Conservation (phyloP, 1,284 basidiomycete genomes). For the Ceratobasidium sp. region DNA sequence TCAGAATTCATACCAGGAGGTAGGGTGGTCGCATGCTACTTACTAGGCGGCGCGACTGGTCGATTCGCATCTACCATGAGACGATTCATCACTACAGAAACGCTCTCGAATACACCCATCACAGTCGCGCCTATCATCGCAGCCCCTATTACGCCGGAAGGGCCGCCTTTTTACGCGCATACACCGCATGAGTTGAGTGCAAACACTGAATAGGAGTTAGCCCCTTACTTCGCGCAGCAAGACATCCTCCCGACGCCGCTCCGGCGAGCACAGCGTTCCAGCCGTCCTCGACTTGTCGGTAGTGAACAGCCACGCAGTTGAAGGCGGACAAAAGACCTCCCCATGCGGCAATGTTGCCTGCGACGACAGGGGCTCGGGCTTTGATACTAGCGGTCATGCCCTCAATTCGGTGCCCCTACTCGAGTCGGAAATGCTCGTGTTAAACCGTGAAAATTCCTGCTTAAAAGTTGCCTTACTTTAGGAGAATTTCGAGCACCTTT, state of each 20-base stretch:
- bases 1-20: not conserved
- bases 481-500: constrained; percentile 99
- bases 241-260: constrained; percentile 5
- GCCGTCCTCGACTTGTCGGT: constrained; percentile 12
- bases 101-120: constrained; percentile 13
- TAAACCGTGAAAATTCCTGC: not conserved
- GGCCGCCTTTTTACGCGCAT: constrained; percentile 4
- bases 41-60: constrained; percentile 15
- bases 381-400: constrained; percentile 3
- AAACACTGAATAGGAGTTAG: not conserved
- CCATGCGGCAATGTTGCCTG: constrained; percentile 31
- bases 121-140: not conserved
- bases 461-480: constrained; percentile 64
- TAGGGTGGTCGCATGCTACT: not conserved
- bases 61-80: constrained; percentile 1
- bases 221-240: constrained; percentile 16
- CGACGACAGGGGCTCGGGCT: constrained; percentile 11
- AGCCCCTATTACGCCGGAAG: not conserved
- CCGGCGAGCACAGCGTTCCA: constrained; percentile 25
- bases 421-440: not conserved
- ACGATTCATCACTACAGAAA: not conserved
- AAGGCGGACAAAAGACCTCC: constrained; percentile 13
- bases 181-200: not conserved
- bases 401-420: constrained; percentile 13
- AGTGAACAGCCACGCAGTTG: constrained; percentile 17